Evolutionary conservation across 2,329 filamentous ascomycete genomes (phyloP).

Genomic region (Neonectria neomacrospora): DNA sequence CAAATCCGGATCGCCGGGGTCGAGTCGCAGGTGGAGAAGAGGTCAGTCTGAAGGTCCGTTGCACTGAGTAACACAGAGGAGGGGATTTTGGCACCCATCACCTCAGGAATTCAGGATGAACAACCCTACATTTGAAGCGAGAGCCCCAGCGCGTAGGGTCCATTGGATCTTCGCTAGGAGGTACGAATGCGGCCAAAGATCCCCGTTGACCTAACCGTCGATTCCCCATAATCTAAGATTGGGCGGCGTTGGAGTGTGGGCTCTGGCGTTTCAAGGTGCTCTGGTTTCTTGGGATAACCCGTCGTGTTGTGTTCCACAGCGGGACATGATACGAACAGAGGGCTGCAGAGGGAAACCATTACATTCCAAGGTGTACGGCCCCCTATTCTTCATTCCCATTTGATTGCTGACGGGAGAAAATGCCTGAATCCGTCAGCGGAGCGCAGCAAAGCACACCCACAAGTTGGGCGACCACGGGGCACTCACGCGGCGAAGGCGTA

Average conservation of each 20-base stretch:
- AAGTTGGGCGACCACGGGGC: constrained; percentile 2
- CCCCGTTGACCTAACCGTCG: not conserved
- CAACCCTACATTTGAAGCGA: constrained; percentile 6
- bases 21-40: not conserved
- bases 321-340: constrained; percentile 7
- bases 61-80: not conserved
- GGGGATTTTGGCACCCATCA: too few relatives aligned
- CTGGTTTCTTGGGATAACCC: not conserved
- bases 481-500: constrained; percentile 5
- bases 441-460: not conserved
- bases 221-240: constrained; percentile 32
- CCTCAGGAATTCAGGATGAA: not conserved
- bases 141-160: constrained; percentile 15
- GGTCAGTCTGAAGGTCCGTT: not conserved
- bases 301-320: constrained; percentile 3
- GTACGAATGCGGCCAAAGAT: constrained; percentile 24
- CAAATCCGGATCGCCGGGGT: not conserved
- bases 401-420: not conserved
- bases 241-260: constrained; percentile 31
- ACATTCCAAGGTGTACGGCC: not conserved
- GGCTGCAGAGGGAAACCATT: not conserved
- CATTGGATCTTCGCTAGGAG: constrained; percentile 15
- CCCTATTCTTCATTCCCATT: not conserved
- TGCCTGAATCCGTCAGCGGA: constrained; percentile 13
- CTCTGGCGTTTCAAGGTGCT: constrained; percentile 32